A percentile compares a stretch with the other conserved stretches of the same genome.
Conservation (phyloP, 2,329 filamentous ascomycete genomes). For the Curvularia hawaiiensis region DNA sequence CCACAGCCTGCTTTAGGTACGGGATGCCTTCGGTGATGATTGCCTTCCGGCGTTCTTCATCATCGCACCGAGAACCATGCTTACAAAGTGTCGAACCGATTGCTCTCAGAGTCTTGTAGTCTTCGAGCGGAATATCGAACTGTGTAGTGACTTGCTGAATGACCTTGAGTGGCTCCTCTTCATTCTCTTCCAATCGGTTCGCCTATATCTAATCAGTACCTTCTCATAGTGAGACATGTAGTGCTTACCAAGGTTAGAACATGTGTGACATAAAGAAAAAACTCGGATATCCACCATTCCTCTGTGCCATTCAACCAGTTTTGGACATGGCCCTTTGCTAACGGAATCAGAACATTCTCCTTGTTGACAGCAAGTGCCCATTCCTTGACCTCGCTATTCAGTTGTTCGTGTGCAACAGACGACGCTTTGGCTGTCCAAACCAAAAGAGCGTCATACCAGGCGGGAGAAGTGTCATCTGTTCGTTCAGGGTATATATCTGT, state of each 20-base stretch:
- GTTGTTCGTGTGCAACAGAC: background rate
- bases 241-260: background rate
- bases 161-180: background rate
- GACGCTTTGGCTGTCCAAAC: background rate
- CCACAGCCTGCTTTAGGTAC: background rate
- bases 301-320: constrained; percentile 1
- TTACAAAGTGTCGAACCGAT: background rate
- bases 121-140: background rate
- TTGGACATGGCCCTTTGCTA: background rate
- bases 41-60: background rate
- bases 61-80: background rate
- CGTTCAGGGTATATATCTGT: background rate
- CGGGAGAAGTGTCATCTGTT: background rate
- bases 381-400: background rate
- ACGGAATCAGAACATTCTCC: background rate
- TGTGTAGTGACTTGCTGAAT: background rate
- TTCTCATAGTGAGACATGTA: too few species aligned
- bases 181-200: background rate
- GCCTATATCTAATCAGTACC: background rate
- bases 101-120: constrained; percentile 2
- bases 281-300: background rate
- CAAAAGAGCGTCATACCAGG: constrained; percentile 4
- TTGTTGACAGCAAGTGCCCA: background rate
- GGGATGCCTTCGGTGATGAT: background rate
- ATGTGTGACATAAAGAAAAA: background rate